phyloP scores from a whole-genome alignment of 73 alveolate genomes.

The Diophrys appendiculata region DNA sequence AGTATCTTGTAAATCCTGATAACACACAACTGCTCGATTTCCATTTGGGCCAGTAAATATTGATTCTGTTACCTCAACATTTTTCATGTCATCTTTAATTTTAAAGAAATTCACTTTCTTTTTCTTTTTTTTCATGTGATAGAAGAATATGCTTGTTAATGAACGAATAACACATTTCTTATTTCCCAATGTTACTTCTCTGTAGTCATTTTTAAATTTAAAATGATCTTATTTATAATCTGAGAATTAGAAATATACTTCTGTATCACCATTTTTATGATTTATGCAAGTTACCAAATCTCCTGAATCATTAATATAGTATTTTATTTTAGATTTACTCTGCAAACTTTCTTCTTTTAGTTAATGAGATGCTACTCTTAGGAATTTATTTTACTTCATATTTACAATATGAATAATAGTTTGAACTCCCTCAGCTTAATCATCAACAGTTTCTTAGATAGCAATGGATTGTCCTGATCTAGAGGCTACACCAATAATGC shows the following conservation, averaged over 20 bases:
- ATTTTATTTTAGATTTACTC: not conserved
- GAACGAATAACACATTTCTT: not conserved
- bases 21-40: not conserved
- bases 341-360: not conserved
- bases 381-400: no score
- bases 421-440: not conserved
- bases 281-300: not conserved
- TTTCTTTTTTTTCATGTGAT: not conserved
- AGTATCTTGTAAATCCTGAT: not conserved
- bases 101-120: not conserved
- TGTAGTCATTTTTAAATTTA: not conserved
- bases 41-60: not conserved
- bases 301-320: not conserved
- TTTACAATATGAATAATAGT: not conserved
- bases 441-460: not conserved
- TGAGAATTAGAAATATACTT: not conserved
- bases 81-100: not conserved
- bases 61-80: not conserved
- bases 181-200: not conserved
- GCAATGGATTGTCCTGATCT: not conserved
- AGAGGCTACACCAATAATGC: not conserved
- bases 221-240: not conserved
- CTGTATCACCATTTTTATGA: not conserved
- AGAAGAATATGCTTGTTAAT: not conserved
- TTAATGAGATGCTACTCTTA: not conserved